phyloP scores from a whole-genome alignment of 257 asterid genomes.

The Solanum rostratum region DNA sequence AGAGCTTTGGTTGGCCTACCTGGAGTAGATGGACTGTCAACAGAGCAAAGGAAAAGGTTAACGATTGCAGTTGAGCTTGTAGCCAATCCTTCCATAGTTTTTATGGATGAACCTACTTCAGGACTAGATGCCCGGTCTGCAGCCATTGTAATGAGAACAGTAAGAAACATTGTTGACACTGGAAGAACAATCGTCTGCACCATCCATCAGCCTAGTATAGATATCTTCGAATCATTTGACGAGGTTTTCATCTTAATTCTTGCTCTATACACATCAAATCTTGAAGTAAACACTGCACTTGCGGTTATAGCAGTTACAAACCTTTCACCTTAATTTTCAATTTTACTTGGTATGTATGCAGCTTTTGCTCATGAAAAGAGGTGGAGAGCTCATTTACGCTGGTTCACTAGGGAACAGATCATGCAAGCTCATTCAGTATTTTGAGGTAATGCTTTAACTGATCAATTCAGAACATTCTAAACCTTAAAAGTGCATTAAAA shows the following conservation, averaged over 20 bases:
- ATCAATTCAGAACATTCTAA: background rate
- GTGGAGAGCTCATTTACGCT: conserved; percentile 80
- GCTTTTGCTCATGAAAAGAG: conserved; percentile 80
- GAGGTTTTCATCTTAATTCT: conserved; percentile 35
- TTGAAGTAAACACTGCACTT: background rate
- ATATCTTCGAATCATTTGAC: conserved; percentile 77
- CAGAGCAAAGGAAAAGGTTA: conserved; percentile 77
- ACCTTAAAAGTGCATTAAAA: background rate
- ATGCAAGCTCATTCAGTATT: conserved; percentile 49
- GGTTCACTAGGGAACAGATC: conserved; percentile 88
- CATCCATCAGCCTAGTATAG: conserved; percentile 88
- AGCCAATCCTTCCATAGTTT: conserved; percentile 81
- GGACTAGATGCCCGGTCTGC: conserved; percentile 93
- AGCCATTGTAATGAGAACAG: conserved; percentile 89
- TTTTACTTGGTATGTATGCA: conserved; percentile 15
- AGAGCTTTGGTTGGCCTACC: conserved; percentile 77
- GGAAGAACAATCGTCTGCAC: conserved; percentile 90
- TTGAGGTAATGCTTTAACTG: conserved; percentile 44
- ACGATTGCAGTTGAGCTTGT: conserved; percentile 85
- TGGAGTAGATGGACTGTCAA: conserved; percentile 70
- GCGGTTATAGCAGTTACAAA: background rate
- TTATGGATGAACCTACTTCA: conserved; percentile 92
- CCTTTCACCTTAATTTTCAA: background rate
- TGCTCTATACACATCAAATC: background rate
- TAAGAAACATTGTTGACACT: conserved; percentile 82